A percentile compares a stretch with the other conserved stretches of the same genome.
Conservation (phyloP, 495 filamentous ascomycete genomes). For the Podospora didyma region DNA sequence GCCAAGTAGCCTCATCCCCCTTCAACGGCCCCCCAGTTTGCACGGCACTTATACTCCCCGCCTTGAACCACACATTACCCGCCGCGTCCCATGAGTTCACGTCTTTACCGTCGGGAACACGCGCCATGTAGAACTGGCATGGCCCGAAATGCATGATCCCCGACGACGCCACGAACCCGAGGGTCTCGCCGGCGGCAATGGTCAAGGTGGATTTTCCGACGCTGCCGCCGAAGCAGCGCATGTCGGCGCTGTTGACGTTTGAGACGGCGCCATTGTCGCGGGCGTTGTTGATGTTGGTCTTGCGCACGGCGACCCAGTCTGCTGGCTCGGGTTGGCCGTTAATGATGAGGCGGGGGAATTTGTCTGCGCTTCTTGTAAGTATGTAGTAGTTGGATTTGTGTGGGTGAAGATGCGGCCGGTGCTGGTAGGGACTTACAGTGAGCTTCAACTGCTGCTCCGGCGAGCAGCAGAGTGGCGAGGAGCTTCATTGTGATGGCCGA, state of each 20-base stretch:
- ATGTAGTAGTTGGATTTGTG: neutral
- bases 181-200: conserved; percentile 32
- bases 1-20: conserved; percentile 31
- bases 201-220: conserved; percentile 29
- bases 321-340: conserved; percentile 26
- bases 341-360: conserved; percentile 30
- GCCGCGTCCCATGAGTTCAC: conserved; percentile 43
- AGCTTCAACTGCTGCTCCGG: too few relatives aligned
- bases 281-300: conserved; percentile 42
- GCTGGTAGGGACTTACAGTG: too few relatives aligned
- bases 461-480: too few relatives aligned
- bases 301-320: conserved; percentile 39
- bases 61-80: conserved; percentile 50
- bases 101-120: conserved; percentile 35
- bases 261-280: conserved; percentile 41
- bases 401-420: too few relatives aligned
- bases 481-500: too few relatives aligned
- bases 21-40: conserved; percentile 18
- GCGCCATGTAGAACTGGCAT: conserved; percentile 47
- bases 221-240: conserved; percentile 40
- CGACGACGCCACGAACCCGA: conserved; percentile 40
- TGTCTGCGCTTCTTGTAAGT: conserved; percentile 16
- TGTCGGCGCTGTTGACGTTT: conserved; percentile 36
- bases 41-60: conserved; percentile 30
- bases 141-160: conserved; percentile 45